Evolutionary conservation across 2,329 filamentous ascomycete genomes (phyloP).

Genomic region (Incumbomyces lentus): DNA sequence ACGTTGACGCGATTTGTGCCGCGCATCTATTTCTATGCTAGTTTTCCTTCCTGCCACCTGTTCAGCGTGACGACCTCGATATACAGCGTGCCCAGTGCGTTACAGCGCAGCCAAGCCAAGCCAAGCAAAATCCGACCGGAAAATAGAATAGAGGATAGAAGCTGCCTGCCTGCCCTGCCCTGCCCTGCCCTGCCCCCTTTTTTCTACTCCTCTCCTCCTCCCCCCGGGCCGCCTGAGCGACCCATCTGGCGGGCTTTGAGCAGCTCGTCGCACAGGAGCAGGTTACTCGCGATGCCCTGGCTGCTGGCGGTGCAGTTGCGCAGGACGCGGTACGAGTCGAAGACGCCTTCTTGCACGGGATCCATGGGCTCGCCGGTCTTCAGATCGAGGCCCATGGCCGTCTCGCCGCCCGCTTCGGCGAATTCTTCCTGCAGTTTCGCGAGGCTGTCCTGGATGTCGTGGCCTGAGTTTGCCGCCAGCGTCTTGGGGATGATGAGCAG

Average conservation of each 20-base stretch:
- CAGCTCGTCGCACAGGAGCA: slow-evolving; percentile 91
- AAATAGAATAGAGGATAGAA: no score
- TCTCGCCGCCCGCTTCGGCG: slow-evolving; percentile 69
- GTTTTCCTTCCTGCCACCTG: no score
- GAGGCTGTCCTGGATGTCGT: slow-evolving; percentile 91
- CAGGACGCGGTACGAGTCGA: slow-evolving; percentile 90
- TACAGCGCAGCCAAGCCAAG: no score
- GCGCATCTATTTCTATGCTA: no score
- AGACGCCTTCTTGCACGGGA: slow-evolving; percentile 81
- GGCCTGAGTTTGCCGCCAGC: slow-evolving; percentile 86
- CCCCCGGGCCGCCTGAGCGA: slow-evolving; percentile 31
- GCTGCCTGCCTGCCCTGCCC: no score
- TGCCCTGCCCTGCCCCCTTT: no score
- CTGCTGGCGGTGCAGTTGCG: slow-evolving; percentile 90
- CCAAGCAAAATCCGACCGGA: no score
- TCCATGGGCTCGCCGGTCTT: slow-evolving; percentile 89
- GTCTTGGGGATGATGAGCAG: slow-evolving; percentile 95
- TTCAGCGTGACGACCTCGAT: no score
- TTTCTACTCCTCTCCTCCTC: slow-evolving; percentile 18
- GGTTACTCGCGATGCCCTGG: slow-evolving; percentile 87
- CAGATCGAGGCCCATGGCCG: slow-evolving; percentile 76
- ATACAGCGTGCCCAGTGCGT: no score
- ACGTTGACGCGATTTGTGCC: no score
- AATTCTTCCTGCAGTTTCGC: slow-evolving; percentile 79
- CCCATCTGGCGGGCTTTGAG: slow-evolving; percentile 96